A percentile compares a stretch with the other conserved stretches of the same genome.
Evolutionary conservation across 495 filamentous ascomycete species (phyloP).

Genomic region (Penicillium verhagenii): DNA sequence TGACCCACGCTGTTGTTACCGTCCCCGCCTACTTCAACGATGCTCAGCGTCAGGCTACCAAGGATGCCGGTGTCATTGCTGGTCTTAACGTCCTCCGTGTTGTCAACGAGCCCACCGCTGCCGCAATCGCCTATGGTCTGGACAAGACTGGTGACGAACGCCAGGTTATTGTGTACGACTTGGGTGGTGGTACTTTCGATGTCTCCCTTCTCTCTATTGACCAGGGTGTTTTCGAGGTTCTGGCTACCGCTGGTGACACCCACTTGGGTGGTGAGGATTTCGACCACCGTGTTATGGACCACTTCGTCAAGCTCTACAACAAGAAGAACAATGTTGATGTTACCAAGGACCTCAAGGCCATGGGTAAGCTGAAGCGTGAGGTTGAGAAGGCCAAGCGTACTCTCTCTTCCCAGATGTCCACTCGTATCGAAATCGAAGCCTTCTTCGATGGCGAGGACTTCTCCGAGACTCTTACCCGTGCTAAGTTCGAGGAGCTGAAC

Average conservation of each 20-base stretch:
- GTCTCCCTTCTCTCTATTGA: constrained; percentile 97
- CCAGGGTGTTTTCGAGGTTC: constrained; percentile 95
- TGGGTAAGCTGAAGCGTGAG: constrained; percentile 99
- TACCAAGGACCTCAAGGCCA: constrained; percentile 93
- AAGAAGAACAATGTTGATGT: constrained; percentile 95
- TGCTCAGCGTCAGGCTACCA: constrained; percentile 95
- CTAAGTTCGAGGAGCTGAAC: constrained; percentile 99
- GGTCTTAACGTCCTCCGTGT: constrained; percentile 95
- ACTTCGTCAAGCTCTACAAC: constrained; percentile 98
- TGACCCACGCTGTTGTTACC: constrained; percentile 92
- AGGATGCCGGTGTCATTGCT: constrained; percentile 94
- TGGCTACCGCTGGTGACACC: constrained; percentile 98
- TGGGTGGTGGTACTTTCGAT: constrained; percentile 99
- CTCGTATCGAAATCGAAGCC: constrained; percentile 95
- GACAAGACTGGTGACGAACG: constrained; percentile 84
- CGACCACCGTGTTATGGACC: constrained; percentile 95
- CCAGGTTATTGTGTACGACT: constrained; percentile 95
- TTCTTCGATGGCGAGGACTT: constrained; percentile 98
- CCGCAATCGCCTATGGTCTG: constrained; percentile 92
- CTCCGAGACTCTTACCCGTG: constrained; percentile 95
- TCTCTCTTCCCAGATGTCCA: constrained; percentile 97
- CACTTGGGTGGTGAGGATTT: constrained; percentile 99
- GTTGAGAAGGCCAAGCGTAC: constrained; percentile 99
- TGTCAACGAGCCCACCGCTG: constrained; percentile 95
- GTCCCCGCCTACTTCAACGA: constrained; percentile 99